These are phyloP conservation scores for Bocquillonia castaneifolia DNA, from an alignment of 441 rosid species.

Conservation along the genomic window DNA sequence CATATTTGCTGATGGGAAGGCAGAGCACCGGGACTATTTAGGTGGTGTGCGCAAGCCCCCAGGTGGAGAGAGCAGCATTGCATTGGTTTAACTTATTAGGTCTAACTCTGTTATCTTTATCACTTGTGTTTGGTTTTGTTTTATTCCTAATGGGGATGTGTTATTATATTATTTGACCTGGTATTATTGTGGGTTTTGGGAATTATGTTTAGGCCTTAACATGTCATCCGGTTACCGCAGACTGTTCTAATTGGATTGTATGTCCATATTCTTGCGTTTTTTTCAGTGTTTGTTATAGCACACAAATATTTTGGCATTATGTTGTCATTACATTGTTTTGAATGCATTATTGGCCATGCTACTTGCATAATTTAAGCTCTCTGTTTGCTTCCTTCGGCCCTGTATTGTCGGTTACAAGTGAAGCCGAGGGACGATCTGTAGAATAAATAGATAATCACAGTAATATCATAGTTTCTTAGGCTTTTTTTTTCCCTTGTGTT, in stretches of 20 bases:
- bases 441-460: too few species aligned
- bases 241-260: constrained; percentile 39
- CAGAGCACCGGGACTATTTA: constrained; percentile 71
- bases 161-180: constrained; percentile 43
- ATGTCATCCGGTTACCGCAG: constrained; percentile 28
- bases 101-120: constrained; percentile 35
- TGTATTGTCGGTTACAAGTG: too few species aligned
- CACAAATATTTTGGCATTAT: constrained; percentile 13
- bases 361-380: background rate
- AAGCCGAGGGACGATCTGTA: too few species aligned
- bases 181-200: constrained; percentile 42
- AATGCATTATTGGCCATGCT: background rate
- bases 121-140: constrained; percentile 29
- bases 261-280: constrained; percentile 36
- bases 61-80: constrained; percentile 93
- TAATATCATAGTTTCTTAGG: too few species aligned
- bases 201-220: constrained; percentile 36
- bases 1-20: constrained; percentile 92
- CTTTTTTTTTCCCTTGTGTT: too few species aligned
- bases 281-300: constrained; percentile 23
- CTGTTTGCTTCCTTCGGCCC: too few species aligned
- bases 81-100: constrained; percentile 60
- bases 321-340: constrained; percentile 18
- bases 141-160: constrained; percentile 37
- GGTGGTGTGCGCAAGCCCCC: constrained; percentile 99